Evolutionary conservation across 305 asterid species (phyloP).

Genomic region (Ilex paraguariensis): DNA sequence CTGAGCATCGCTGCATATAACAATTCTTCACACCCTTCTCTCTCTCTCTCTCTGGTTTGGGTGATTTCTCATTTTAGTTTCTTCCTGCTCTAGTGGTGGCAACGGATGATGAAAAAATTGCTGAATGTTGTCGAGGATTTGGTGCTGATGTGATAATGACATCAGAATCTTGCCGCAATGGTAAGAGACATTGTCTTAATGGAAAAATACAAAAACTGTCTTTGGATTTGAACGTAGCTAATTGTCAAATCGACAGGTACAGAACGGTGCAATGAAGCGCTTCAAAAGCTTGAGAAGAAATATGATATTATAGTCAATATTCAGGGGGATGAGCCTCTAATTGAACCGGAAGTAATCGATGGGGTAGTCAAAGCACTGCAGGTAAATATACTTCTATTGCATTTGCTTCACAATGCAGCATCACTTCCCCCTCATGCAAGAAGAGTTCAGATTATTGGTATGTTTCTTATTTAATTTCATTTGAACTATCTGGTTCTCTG

Average conservation of each 20-base stretch:
- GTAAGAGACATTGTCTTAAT: conserved; percentile 20
- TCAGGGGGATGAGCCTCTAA: conserved; percentile 97
- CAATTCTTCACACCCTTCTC: not conserved
- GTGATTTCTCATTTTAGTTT: conserved; percentile 19
- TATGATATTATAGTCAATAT: conserved; percentile 91
- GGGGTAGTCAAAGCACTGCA: conserved; percentile 84
- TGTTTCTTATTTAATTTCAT: not conserved
- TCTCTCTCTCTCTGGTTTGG: not conserved
- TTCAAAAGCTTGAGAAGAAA: conserved; percentile 55
- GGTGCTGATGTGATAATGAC: conserved; percentile 97
- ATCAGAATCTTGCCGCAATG: conserved; percentile 81
- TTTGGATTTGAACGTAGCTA: not conserved
- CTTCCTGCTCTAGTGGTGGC: conserved; percentile 65
- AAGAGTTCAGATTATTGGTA: no score
- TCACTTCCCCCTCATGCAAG: not conserved
- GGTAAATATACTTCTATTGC: conserved; percentile 29
- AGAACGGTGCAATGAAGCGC: conserved; percentile 92
- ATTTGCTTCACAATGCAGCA: not conserved
- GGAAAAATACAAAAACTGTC: not conserved
- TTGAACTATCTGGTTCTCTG: conserved; percentile 10
- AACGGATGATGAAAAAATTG: conserved; percentile 84
- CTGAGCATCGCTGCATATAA: not conserved
- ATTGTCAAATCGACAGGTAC: conserved; percentile 48
- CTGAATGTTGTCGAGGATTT: conserved; percentile 84
- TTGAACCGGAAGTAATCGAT: conserved; percentile 92